A percentile compares a stretch with the other conserved stretches of the same genome.
phyloP scores from a whole-genome alignment of 108 stramenopile genomes.

The Seminavis robusta region DNA sequence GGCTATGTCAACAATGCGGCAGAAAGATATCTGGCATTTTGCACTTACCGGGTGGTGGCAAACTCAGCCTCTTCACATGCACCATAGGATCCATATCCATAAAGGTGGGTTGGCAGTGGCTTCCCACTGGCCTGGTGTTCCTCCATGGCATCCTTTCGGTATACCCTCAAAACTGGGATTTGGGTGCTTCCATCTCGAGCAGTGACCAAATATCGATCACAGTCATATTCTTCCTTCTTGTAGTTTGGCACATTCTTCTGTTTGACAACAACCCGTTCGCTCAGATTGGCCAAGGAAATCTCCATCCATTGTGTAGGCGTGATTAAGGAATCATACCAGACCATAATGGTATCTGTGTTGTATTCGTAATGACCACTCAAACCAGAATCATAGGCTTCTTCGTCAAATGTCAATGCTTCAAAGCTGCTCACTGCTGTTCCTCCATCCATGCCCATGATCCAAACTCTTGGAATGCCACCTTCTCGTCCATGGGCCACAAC shows the following conservation, averaged over 20 bases:
- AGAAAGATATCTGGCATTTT: no score
- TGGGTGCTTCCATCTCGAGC: slow-evolving; percentile 78
- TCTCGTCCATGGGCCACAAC: slow-evolving; percentile 45
- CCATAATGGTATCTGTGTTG: slow-evolving; percentile 65
- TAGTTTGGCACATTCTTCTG: slow-evolving; percentile 82
- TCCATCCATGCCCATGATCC: slow-evolving; percentile 32
- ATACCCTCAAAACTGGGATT: slow-evolving; percentile 84
- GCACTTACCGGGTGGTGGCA: slow-evolving; percentile 22
- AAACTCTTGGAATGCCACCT: slow-evolving; percentile 49
- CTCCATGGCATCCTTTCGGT: slow-evolving; percentile 74
- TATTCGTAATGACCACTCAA: slow-evolving; percentile 61
- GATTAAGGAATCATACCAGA: slow-evolving; percentile 81
- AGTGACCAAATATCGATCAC: slow-evolving; percentile 63
- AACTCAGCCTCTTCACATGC: slow-evolving; percentile 87
- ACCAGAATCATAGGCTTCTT: slow-evolving; percentile 74
- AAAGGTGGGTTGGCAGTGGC: slow-evolving; percentile 68
- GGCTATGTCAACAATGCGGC: no score
- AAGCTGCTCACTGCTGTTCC: slow-evolving; percentile 19
- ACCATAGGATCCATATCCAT: slow-evolving; percentile 94
- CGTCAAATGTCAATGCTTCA: slow-evolving; percentile 60
- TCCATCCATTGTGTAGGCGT: slow-evolving; percentile 71
- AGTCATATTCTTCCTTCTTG: slow-evolving; percentile 68
- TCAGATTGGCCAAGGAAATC: slow-evolving; percentile 44
- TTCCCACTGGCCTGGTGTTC: slow-evolving; percentile 18
- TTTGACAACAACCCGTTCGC: slow-evolving; percentile 68